Conservation (phyloP, 2,329 filamentous ascomycete species). For the Microdochium trichocladiopsis region DNA sequence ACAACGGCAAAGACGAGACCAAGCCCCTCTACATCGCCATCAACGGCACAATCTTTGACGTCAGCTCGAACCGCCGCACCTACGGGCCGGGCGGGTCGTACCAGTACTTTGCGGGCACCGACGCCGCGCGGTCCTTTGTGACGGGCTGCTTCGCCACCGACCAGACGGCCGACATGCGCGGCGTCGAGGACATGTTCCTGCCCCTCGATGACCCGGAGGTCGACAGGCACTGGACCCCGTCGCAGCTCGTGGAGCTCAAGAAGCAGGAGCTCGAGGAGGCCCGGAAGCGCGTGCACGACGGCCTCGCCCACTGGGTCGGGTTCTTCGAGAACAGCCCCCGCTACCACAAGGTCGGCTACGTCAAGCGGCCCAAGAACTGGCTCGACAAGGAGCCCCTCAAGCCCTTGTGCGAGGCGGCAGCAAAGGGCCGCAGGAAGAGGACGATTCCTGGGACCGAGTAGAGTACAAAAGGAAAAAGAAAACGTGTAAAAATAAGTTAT, state of each 20-base stretch:
- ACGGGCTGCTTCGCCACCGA: slow-evolving; percentile 91
- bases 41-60: slow-evolving; percentile 82
- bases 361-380: slow-evolving; percentile 56
- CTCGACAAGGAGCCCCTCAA: slow-evolving; percentile 54
- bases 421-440: slow-evolving; percentile 47
- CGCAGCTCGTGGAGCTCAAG: slow-evolving; percentile 44
- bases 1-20: slow-evolving; percentile 68
- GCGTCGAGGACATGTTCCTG: slow-evolving; percentile 80
- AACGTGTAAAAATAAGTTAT: neutral
- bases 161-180: slow-evolving; percentile 74
- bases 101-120: slow-evolving; percentile 76
- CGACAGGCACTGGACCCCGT: slow-evolving; percentile 49
- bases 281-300: slow-evolving; percentile 54
- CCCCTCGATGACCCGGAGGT: slow-evolving; percentile 55
- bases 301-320: slow-evolving; percentile 72
- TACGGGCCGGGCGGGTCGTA: slow-evolving; percentile 86
- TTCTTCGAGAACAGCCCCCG: slow-evolving; percentile 77
- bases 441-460: slow-evolving; percentile 42
- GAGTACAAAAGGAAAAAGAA: slow-evolving; percentile 12
- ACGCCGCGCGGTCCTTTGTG: slow-evolving; percentile 83
- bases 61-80: slow-evolving; percentile 58
- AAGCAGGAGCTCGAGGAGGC: slow-evolving; percentile 61
- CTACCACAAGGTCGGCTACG: slow-evolving; percentile 73
- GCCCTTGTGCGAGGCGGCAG: slow-evolving; percentile 64
- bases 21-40: slow-evolving; percentile 87